Conservation (phyloP, 75 land plant species). For the Pseudotsuga menziesii region DNA sequence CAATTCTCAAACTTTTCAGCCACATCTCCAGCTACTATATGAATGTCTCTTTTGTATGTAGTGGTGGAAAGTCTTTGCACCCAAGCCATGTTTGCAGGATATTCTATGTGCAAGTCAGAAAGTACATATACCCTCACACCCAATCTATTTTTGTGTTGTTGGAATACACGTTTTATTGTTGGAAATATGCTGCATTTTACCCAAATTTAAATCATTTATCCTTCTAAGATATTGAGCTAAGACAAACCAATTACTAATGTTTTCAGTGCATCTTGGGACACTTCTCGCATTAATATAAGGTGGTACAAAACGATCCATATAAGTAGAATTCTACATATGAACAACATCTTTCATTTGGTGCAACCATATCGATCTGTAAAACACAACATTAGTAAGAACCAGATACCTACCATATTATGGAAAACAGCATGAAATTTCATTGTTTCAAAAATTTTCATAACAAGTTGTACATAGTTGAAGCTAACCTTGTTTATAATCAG, state of each 20-base stretch:
- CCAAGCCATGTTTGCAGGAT: conserved; percentile 81
- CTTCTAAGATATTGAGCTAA: background rate
- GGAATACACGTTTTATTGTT: background rate
- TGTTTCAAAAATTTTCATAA: background rate
- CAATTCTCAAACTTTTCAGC: conserved; percentile 61
- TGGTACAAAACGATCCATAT: background rate
- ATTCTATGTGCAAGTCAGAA: conserved; percentile 89
- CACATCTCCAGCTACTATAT: conserved; percentile 92
- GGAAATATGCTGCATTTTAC: background rate
- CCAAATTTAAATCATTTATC: background rate
- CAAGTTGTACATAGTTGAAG: background rate
- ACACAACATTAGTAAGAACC: conserved; percentile 1
- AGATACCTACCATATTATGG: background rate
- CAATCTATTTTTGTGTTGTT: background rate
- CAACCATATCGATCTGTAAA: conserved; percentile 4
- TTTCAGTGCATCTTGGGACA: background rate
- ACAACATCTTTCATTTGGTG: background rate
- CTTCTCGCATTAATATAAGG: background rate
- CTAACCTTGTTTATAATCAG: background rate
- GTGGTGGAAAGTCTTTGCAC: conserved; percentile 36
- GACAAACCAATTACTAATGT: background rate
- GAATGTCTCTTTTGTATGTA: conserved; percentile 43
- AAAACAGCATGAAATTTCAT: background rate
- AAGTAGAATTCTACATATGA: background rate
- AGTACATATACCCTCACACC: conserved; percentile 45